These are phyloP conservation scores for Cutaneotrichosporon spelunceum DNA, from an alignment of 1,284 basidiomycete genomes.

Conservation along the genomic window DNA sequence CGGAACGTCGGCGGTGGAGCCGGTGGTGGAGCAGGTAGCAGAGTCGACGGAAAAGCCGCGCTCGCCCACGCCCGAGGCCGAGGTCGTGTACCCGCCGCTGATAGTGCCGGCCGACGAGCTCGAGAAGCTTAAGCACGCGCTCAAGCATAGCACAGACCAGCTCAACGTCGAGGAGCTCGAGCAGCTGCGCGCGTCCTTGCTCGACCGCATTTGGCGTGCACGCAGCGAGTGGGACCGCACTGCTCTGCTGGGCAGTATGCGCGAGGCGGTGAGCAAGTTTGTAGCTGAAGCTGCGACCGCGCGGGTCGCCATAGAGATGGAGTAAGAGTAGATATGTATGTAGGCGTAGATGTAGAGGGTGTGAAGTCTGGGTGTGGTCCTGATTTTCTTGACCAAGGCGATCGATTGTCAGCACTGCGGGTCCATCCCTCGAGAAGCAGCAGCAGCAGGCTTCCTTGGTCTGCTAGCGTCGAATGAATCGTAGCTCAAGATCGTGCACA, in stretches of 20 bases:
- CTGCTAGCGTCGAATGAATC: too few relatives aligned
- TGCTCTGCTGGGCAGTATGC: conserved; percentile 61
- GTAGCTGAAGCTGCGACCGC: conserved; percentile 22
- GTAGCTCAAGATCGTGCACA: neutral
- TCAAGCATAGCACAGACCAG: conserved; percentile 53
- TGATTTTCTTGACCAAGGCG: neutral
- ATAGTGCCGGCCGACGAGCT: conserved; percentile 31
- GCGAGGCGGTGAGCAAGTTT: conserved; percentile 21
- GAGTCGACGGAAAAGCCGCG: neutral
- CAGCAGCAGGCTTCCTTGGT: neutral
- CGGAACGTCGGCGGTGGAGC: neutral
- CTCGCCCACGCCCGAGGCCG: conserved; percentile 4
- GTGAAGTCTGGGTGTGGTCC: neutral
- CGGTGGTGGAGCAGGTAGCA: neutral
- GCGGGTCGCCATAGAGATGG: neutral
- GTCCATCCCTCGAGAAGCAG: too few relatives aligned
- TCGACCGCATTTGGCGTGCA: conserved; percentile 75
- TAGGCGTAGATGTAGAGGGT: neutral
- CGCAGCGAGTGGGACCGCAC: conserved; percentile 79
- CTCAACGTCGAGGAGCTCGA: conserved; percentile 87
- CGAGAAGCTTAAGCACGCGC: conserved; percentile 21
- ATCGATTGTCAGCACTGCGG: neutral
- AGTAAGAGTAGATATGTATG: neutral
- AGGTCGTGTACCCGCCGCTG: conserved; percentile 38
- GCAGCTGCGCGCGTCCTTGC: conserved; percentile 79